These are phyloP conservation scores for Carex scoparia DNA, from an alignment of 176 grass and related monocot species.

Conservation along the genomic window DNA sequence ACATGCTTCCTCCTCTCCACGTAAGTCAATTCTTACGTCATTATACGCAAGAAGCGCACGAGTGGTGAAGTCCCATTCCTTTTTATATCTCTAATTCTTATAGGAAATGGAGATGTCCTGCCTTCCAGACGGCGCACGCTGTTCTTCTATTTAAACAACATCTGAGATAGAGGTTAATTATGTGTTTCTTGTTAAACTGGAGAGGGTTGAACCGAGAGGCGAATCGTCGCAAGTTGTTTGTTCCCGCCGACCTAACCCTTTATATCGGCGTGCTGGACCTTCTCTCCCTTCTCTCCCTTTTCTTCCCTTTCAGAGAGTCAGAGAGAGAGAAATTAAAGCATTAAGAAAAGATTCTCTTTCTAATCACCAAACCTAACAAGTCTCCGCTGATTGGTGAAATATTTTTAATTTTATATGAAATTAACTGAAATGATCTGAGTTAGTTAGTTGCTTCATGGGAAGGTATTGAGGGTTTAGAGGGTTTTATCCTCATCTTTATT, in stretches of 20 bases:
- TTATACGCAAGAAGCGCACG: neutral
- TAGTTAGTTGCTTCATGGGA: neutral
- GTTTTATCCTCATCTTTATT: neutral
- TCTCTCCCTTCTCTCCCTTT: neutral
- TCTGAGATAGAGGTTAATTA: neutral
- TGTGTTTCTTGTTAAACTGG: neutral
- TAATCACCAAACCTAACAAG: neutral
- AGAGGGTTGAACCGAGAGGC: neutral
- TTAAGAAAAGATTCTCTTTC: neutral
- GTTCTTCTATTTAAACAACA: neutral
- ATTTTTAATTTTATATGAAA: neutral
- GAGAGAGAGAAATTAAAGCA: neutral
- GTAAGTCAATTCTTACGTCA: neutral
- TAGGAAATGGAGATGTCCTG: neutral
- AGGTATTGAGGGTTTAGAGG: neutral
- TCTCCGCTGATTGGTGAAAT: neutral
- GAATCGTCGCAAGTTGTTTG: neutral
- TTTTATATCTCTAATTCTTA: neutral
- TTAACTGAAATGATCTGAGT: neutral
- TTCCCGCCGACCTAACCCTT: slow-evolving; percentile 17
- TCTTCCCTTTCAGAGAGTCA: neutral
- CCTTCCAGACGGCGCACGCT: neutral
- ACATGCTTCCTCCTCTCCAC: neutral
- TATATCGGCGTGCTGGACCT: slow-evolving; percentile 11
- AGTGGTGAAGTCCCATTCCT: too few relatives aligned